Evolutionary conservation across 192 early-diverging fungal genomes (phyloP).

Genomic region (Gonapodya sp.): DNA sequence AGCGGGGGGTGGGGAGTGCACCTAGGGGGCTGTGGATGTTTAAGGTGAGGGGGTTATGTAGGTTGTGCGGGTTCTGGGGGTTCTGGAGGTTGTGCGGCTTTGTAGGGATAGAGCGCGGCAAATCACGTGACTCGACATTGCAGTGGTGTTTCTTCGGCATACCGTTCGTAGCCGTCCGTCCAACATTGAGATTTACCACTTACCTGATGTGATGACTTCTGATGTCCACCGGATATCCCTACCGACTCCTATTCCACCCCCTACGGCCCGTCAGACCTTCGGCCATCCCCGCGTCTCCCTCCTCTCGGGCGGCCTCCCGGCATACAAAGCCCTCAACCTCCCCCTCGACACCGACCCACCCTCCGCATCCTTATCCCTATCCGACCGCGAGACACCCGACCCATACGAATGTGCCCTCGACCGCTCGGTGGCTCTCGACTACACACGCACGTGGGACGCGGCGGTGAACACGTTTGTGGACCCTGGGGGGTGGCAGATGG

Average conservation of each 20-base stretch:
- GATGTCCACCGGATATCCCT: no score
- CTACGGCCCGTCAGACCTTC: constrained; percentile 33
- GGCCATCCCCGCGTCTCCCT: constrained; percentile 80
- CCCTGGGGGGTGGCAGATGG: not conserved
- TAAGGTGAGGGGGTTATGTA: constrained; percentile 36
- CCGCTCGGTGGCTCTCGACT: constrained; percentile 26
- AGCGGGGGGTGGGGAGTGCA: constrained; percentile 66
- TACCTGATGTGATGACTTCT: no score
- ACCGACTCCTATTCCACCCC: no score
- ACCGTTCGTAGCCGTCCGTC: no score
- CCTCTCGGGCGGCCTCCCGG: constrained; percentile 77
- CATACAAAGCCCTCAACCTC: constrained; percentile 51
- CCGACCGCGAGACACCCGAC: constrained; percentile 11
- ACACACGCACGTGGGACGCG: constrained; percentile 13
- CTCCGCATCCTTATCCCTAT: constrained; percentile 21
- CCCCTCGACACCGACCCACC: constrained; percentile 31
- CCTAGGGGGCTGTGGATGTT: constrained; percentile 90
- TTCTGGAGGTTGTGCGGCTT: no score
- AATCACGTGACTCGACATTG: no score
- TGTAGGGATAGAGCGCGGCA: no score
- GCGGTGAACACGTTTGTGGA: constrained; percentile 1
- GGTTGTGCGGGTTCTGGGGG: not conserved
- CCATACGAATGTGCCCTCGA: constrained; percentile 20
- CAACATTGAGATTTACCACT: no score
- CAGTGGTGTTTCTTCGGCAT: no score